phyloP scores from a whole-genome alignment of 495 filamentous ascomycete species.

The Podospora conica region DNA sequence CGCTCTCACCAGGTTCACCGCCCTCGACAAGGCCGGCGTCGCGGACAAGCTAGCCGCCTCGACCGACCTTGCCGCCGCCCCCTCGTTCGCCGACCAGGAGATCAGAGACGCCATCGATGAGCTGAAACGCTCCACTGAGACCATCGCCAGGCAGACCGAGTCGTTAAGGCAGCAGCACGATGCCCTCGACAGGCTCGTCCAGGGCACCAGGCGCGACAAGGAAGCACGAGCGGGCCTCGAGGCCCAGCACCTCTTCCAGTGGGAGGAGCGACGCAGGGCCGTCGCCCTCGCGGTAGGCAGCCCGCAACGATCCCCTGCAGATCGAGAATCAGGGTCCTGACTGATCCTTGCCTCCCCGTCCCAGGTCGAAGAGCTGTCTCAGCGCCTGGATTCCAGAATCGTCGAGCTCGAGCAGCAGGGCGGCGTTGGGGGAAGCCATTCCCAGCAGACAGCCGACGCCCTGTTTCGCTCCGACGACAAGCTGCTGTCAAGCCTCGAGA shows the following conservation, averaged over 20 bases:
- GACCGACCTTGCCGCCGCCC: slow-evolving; percentile 30
- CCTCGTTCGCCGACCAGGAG: slow-evolving; percentile 34
- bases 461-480: slow-evolving; percentile 42
- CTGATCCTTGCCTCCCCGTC: not conserved
- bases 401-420: slow-evolving; percentile 36
- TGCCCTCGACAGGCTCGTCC: slow-evolving; percentile 34
- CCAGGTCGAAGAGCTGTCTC: slow-evolving; percentile 37
- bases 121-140: slow-evolving; percentile 40
- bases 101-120: slow-evolving; percentile 40
- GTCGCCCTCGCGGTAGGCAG: slow-evolving; percentile 27
- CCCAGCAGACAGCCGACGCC: slow-evolving; percentile 32
- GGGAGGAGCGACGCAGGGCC: slow-evolving; percentile 28
- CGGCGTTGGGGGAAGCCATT: slow-evolving; percentile 15
- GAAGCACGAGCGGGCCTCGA: slow-evolving; percentile 28
- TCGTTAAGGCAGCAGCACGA: slow-evolving; percentile 38
- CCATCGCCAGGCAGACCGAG: slow-evolving; percentile 43
- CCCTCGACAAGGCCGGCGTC: slow-evolving; percentile 32
- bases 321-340: slow-evolving; percentile 2
- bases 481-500: slow-evolving; percentile 42
- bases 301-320: not conserved
- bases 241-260: slow-evolving; percentile 23
- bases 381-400: slow-evolving; percentile 32
- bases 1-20: slow-evolving; percentile 28
- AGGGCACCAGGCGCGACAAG: slow-evolving; percentile 16
- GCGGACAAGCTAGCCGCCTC: slow-evolving; percentile 30